Base-by-base conservation (phyloP, 345 rosid genomes). In the Arabidopsis suecica region DNA sequence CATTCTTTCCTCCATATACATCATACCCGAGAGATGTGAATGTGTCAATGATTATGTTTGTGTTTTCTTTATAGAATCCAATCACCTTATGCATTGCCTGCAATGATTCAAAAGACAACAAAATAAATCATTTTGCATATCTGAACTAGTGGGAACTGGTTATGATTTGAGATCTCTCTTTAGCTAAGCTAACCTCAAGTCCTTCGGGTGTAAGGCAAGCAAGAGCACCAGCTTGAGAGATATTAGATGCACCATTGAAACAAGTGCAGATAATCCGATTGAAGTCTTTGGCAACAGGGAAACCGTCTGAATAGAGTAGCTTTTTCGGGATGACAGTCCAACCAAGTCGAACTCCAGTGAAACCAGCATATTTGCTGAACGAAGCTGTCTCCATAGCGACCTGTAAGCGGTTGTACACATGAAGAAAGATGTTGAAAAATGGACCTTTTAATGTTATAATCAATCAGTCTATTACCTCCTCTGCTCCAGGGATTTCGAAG, bases 401-500 rank as follows among this genome's bases (percentile, higher is more conserved):
- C 98, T 93, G 80, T 49, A 72, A 69, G 47, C 2, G 3, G 13
- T 34, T 41, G 65, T 33, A 25, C 16, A 25, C 56, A 67, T 67
- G 20, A 68, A 40, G 62, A 20, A 42, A 2, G 38, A 54, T 18
- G 65, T 11, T 32, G 32, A 3, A 10, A 51, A 33, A 54, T 32
- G 7, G 4, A 69, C 28, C 20, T 62, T 44, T 34, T 25, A 42
- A 33, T 25, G 7, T 23, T 53, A 40, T 22, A 74, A 49, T 33
- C 6, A 54, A 53, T 32, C 65, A 45, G 33, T 50, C 53, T 34
- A 61, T 71, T 81, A 94, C 97, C 94, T 95, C 96, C 79, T 85
- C 86, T 67, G 99, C 98, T 80, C 99, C 99, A 38, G 98, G 97
- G 83, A 95, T 95, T 80, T 95, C 99, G 74, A 87, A 95, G 73